Evolutionary conservation across 1,284 basidiomycete genomes (phyloP).

Genomic region (Termitomyces sp.): DNA sequence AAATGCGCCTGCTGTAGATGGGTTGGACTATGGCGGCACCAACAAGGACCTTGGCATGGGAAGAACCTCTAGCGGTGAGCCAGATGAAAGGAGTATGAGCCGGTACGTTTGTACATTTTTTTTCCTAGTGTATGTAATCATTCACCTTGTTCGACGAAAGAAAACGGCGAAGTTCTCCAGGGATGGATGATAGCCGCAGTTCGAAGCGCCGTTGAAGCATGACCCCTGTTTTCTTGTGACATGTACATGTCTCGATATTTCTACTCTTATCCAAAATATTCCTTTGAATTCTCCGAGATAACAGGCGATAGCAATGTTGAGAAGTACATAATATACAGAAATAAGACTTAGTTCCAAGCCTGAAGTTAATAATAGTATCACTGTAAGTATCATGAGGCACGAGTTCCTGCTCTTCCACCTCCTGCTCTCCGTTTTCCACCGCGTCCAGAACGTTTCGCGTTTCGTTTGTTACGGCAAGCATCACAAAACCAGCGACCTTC

Average conservation of each 20-base stretch:
- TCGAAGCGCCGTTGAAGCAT: conserved; percentile 54
- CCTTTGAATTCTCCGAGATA: neutral
- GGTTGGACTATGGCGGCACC: conserved; percentile 76
- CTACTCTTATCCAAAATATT: conserved; percentile 1
- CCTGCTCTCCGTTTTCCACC: conserved; percentile 45
- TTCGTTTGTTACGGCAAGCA: conserved; percentile 50
- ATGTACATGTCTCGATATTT: conserved; percentile 11
- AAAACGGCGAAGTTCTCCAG: conserved; percentile 56
- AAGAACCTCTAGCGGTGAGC: conserved; percentile 50
- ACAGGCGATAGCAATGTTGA: conserved; percentile 3
- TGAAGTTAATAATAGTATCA: conserved; percentile 7
- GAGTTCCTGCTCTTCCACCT: conserved; percentile 25
- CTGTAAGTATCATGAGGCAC: conserved; percentile 16
- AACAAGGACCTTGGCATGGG: conserved; percentile 32
- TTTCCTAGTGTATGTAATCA: neutral
- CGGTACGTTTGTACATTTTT: conserved; percentile 31
- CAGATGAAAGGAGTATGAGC: conserved; percentile 50
- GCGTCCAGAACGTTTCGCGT: conserved; percentile 38
- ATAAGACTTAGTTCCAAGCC: conserved; percentile 8
- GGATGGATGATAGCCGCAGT: conserved; percentile 53
- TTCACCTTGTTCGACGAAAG: conserved; percentile 26
- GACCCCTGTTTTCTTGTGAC: neutral
- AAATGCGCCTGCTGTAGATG: conserved; percentile 74
- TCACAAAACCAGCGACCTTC: conserved; percentile 84
- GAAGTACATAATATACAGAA: conserved; percentile 11